phyloP scores from a whole-genome alignment of 306 rosid species.

The Dalbergia oliveri region DNA sequence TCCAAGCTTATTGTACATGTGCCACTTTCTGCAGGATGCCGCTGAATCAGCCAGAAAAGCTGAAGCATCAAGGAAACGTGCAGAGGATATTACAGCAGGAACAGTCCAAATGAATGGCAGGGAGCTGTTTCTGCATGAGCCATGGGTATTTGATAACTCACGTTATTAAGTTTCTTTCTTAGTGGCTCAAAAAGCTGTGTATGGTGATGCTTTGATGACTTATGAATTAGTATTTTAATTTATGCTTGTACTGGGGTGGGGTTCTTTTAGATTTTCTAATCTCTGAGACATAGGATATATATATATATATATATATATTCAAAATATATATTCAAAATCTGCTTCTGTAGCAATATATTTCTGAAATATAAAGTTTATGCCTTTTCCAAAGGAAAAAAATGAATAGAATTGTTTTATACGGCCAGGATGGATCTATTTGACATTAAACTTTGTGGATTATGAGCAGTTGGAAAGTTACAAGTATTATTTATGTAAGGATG shows the following conservation, averaged over 20 bases:
- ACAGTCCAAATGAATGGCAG: conserved; percentile 86
- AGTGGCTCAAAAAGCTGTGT: conserved; percentile 12
- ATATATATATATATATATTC: too few species aligned
- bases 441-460: neutral
- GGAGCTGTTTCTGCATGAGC: conserved; percentile 82
- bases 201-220: neutral
- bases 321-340: too few species aligned
- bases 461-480: neutral
- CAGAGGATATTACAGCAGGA: conserved; percentile 84
- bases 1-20: conserved; percentile 9
- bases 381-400: neutral
- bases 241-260: neutral
- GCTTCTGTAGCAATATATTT: too few species aligned
- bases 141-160: conserved; percentile 90
- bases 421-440: conserved; percentile 20
- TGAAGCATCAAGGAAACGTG: conserved; percentile 80
- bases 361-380: neutral
- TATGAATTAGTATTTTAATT: neutral
- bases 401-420: neutral
- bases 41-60: conserved; percentile 73
- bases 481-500: neutral
- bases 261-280: neutral
- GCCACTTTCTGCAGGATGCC: conserved; percentile 62
- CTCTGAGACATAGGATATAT: neutral
- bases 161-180: conserved; percentile 63